These are phyloP conservation scores for Acacia acuminata DNA, from an alignment of 306 rosid species.

Conservation along the genomic window DNA sequence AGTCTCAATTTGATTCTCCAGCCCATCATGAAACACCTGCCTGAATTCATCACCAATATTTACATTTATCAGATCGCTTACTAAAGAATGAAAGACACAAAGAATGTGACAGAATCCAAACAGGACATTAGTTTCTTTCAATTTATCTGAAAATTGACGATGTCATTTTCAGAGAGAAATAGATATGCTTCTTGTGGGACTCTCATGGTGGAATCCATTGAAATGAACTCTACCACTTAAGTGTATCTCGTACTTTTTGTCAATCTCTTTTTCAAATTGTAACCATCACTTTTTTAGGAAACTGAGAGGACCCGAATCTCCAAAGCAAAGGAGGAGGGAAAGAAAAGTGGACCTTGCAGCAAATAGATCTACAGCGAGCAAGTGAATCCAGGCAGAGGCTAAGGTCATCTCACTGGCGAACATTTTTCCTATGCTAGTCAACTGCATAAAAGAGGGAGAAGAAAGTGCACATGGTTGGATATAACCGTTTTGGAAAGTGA, in stretches of 20 bases:
- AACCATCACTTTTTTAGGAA: background rate
- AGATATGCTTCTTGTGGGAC: background rate
- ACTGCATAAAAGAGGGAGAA: slow-evolving; percentile 47
- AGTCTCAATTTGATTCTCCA: slow-evolving; percentile 72
- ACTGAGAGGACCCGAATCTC: background rate
- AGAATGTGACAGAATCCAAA: background rate
- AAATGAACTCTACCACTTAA: background rate
- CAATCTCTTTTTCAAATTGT: background rate
- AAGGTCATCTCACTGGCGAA: slow-evolving; percentile 87
- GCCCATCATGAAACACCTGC: slow-evolving; percentile 79
- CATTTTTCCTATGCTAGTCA: slow-evolving; percentile 79
- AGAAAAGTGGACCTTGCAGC: slow-evolving; percentile 75
- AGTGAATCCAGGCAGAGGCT: slow-evolving; percentile 98
- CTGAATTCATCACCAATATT: slow-evolving; percentile 40
- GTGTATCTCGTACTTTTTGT: background rate
- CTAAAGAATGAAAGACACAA: slow-evolving; percentile 12
- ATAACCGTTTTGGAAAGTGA: slow-evolving; percentile 21
- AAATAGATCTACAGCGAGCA: slow-evolving; percentile 85
- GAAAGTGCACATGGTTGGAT: background rate
- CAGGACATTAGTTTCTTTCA: background rate
- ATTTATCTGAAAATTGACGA: background rate
- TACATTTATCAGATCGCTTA: background rate
- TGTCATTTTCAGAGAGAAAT: background rate
- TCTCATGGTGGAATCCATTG: background rate
- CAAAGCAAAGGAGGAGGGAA: background rate